phyloP scores from a whole-genome alignment of 139 green algal species.

The Helicosporidium sp. region DNA sequence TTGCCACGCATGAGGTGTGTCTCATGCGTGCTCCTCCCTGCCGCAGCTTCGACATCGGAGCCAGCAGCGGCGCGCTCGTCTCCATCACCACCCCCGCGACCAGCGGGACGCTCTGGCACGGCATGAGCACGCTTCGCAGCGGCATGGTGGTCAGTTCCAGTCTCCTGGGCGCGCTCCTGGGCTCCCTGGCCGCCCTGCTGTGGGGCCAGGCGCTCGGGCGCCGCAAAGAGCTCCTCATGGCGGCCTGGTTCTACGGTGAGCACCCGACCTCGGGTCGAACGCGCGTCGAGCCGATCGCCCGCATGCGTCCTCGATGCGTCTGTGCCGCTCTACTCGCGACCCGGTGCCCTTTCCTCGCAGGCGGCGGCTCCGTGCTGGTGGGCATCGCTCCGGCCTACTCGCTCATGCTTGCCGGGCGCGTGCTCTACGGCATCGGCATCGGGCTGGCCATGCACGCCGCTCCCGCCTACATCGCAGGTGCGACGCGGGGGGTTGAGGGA shows the following conservation, averaged over 20 bases:
- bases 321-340: no score
- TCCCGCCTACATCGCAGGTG: constrained; percentile 68
- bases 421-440: constrained; percentile 70
- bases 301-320: no score
- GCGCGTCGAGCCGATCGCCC: no score
- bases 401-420: constrained; percentile 41
- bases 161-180: constrained; percentile 57
- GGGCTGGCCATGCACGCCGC: constrained; percentile 83
- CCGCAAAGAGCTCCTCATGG: constrained; percentile 51
- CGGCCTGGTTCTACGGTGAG: constrained; percentile 43
- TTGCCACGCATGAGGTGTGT: no score
- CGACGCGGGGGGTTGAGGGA: no score
- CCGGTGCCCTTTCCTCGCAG: no score
- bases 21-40: no score
- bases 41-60: constrained; percentile 60
- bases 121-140: constrained; percentile 28
- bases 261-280: no score
- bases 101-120: constrained; percentile 47
- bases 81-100: constrained; percentile 33
- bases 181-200: constrained; percentile 40
- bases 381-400: no score
- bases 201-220: constrained; percentile 56
- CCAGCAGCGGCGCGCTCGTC: constrained; percentile 52
- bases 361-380: constrained; percentile 14
- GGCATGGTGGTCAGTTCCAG: constrained; percentile 52